phyloP scores from a whole-genome alignment of 2,329 filamentous ascomycete species.

The Colletotrichum sp. region DNA sequence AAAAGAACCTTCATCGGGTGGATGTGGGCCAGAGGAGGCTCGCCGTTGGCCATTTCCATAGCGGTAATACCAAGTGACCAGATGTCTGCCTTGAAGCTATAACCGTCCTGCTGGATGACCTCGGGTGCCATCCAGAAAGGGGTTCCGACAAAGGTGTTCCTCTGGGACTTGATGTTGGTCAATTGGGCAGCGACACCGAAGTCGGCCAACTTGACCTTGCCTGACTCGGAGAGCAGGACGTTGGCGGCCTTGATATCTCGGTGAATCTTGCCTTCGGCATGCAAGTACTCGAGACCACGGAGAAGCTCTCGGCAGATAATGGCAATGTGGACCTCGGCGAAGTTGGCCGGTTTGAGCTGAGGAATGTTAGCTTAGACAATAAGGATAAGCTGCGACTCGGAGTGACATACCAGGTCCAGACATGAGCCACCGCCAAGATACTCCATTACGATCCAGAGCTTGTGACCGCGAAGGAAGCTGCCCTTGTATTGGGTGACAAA shows the following conservation, averaged over 20 bases:
- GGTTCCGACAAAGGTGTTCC: conserved; percentile 96
- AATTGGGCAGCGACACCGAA: conserved; percentile 97
- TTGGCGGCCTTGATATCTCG: conserved; percentile 97
- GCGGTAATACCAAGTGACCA: conserved; percentile 94
- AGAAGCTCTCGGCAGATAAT: conserved; percentile 94
- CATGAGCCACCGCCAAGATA: conserved; percentile 95
- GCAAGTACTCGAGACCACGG: conserved; percentile 88
- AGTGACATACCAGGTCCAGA: conserved; percentile 77
- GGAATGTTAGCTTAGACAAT: conserved; percentile 32
- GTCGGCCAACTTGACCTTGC: conserved; percentile 94
- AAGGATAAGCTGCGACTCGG: conserved; percentile 20
- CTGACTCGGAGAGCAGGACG: conserved; percentile 86
- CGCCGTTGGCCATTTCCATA: conserved; percentile 86
- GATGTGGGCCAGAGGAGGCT: conserved; percentile 84
- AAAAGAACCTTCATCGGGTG: conserved; percentile 96
- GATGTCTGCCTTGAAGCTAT: conserved; percentile 90
- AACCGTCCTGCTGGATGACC: conserved; percentile 84
- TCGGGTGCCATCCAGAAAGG: conserved; percentile 98
- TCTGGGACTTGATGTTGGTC: conserved; percentile 96
- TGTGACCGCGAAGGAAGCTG: conserved; percentile 94
- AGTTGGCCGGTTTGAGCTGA: conserved; percentile 87
- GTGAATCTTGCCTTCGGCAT: conserved; percentile 94
- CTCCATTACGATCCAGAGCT: conserved; percentile 99
- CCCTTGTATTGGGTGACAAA: conserved; percentile 97
- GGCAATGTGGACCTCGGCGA: conserved; percentile 89